Percentiles rank a stretch among this genome's conserved stretches.
Evolutionary conservation across 1,139 yeast species (phyloP).

Genomic region (Hemisphaericaspora subhashii): DNA sequence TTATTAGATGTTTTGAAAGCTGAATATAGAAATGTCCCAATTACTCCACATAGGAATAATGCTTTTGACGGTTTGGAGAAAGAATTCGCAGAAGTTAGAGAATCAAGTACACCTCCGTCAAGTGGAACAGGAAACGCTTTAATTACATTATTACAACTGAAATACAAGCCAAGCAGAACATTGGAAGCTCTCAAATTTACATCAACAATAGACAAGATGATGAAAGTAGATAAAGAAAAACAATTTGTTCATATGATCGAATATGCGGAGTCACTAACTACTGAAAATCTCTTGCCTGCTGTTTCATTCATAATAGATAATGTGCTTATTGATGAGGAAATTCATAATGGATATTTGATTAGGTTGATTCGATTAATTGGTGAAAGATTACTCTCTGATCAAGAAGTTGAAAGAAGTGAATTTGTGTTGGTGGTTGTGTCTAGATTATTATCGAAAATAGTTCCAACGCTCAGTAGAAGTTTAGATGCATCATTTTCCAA

Average conservation of each 20-base stretch:
- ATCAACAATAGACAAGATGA: neutral
- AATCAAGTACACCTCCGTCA: constrained; percentile 10
- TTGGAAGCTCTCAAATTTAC: constrained; percentile 2
- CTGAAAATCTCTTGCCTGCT: constrained; percentile 8
- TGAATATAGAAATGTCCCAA: too few relatives aligned
- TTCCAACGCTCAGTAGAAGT: constrained; percentile 12
- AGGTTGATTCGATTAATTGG: constrained; percentile 30
- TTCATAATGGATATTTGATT: constrained; percentile 8
- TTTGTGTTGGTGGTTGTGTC: constrained; percentile 29
- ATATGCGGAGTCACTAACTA: constrained; percentile 8
- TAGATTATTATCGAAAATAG: constrained; percentile 20
- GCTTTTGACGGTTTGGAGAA: constrained; percentile 7
- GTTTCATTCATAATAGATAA: constrained; percentile 8
- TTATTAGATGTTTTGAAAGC: neutral
- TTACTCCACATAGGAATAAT: neutral
- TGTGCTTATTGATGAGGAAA: neutral
- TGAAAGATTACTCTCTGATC: constrained; percentile 27
- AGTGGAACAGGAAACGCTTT: neutral
- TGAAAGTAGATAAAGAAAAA: constrained; percentile 4
- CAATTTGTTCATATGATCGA: constrained; percentile 3
- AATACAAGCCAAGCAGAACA: constrained; percentile 1
- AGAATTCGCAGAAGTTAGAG: constrained; percentile 13
- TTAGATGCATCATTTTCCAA: constrained; percentile 22
- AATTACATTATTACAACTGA: constrained; percentile 2
- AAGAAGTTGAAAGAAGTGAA: constrained; percentile 37